Base-by-base conservation (phyloP, 768 basidiomycete genomes). In the Leccinum arenicola region DNA sequence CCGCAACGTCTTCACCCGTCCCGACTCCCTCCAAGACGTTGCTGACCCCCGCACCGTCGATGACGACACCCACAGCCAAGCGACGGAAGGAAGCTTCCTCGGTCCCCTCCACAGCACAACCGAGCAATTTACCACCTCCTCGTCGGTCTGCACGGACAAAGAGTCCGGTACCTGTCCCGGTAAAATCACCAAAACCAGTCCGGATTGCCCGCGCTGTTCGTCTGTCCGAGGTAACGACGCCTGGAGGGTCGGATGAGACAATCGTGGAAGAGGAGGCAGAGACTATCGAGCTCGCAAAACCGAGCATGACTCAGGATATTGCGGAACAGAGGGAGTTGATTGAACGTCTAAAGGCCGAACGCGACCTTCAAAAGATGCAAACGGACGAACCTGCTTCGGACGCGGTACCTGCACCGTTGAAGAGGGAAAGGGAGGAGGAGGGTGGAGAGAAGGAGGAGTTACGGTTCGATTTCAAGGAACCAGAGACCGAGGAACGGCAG, bases 311-410 rank as follows among this genome's bases (percentile, higher is more conserved):
- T 6, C 79, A 87, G 65, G 92, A 93, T 70, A 80, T 95, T 47
- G 78, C 77, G 33, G 91, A 93, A 67, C 90, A 93, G 74, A 84
- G 84, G 73, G 85, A 84, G 66, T 72, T 95, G 68, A 91, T 95
- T 52, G 80, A 83, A 43, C 80, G 82, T 54, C 73, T 95, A 61
- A 92, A 89, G 67, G 82, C 82, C 2, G 80, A 88, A 71, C 78
- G 87, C 19, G 82, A 81, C 9, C 69, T 48, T 60, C 68, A 47
- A 54, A 69, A 60, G 56, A 67, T 47, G 67, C 66, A 55, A 59
- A 65, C 66, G 47, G 73, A 65, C 15, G 64, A 70, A 10, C 12
- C 35, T 0, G 50, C 55, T 43, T 50, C 52, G 0, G 58, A 56
- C 1, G 45, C 52, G n/a, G 63, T 61, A 61, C 73, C 73, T 11